Base-by-base conservation (phyloP, 192 early-diverging fungal species). In the Radiomyces spectabilis region DNA sequence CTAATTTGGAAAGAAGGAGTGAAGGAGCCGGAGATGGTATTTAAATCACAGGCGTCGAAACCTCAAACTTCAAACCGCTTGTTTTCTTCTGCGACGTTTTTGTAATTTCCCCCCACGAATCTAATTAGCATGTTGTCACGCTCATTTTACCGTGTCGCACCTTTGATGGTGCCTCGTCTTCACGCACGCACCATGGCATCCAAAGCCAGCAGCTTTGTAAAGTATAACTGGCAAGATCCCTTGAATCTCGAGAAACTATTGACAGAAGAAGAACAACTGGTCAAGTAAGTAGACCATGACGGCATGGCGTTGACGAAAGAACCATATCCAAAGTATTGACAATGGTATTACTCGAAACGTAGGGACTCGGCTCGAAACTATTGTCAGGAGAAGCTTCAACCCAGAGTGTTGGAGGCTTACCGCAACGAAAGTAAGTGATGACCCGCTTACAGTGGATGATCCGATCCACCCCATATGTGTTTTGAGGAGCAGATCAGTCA, bases 251-350 rank as follows among this genome's bases (percentile, higher is more conserved):
- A 93, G 43, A 68, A 76, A 0, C 87, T 79, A 53, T 79, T 98
- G 47, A 94, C 94, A 4, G 94, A 96, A 45, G 95, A 98, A 38
- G 95, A 98, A 74, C 70, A 74, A 41, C 74, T 79, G 49, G 73
- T 79, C 31, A 67, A 71, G 77, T 79, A 68, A 59, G 22, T 3
- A 6, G 6, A 25, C n/a, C 22, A 38, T 49, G n/a, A n/a, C n/a
- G n/a, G n/a, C n/a, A n/a, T n/a, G n/a, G n/a, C n/a, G n/a, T n/a
- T n/a, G n/a, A n/a, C n/a, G n/a, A n/a, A n/a, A n/a, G n/a, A n/a
- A n/a, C n/a, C n/a, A n/a, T n/a, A n/a, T n/a, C n/a, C n/a, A n/a
- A n/a, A n/a, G n/a, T n/a, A n/a, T n/a, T n/a, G n/a, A n/a, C n/a
- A n/a, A n/a, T n/a, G n/a, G n/a, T 12, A 57, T 72, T 89, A 37